These are phyloP conservation scores for Cicer arietinum DNA, from an alignment of 306 rosid genomes.

Conservation along the genomic window DNA sequence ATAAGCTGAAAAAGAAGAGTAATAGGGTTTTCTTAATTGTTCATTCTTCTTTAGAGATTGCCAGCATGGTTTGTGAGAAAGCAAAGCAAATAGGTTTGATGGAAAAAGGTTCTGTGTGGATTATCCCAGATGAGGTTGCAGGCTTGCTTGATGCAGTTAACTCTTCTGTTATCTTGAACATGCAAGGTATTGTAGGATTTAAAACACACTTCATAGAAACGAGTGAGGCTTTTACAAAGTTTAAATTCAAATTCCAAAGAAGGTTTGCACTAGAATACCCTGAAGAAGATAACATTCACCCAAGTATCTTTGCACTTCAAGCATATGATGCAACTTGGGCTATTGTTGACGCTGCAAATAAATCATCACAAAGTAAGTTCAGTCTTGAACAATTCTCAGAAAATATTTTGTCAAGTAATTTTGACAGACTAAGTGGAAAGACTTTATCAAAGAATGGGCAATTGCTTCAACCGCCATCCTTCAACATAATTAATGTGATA, in stretches of 20 bases:
- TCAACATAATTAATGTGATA: constrained; percentile 59
- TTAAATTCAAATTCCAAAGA: constrained; percentile 54
- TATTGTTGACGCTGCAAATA: constrained; percentile 41
- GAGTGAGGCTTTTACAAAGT: constrained; percentile 38
- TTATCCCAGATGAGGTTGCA: constrained; percentile 57
- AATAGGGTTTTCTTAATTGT: constrained; percentile 61
- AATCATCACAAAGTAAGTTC: constrained; percentile 40
- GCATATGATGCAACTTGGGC: constrained; percentile 57
- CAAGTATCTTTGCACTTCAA: constrained; percentile 59
- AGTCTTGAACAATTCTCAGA: constrained; percentile 33
- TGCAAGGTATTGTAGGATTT: constrained; percentile 74
- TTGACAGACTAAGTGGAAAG: constrained; percentile 51
- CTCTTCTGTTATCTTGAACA: constrained; percentile 46
- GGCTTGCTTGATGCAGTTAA: constrained; percentile 57
- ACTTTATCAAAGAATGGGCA: constrained; percentile 43
- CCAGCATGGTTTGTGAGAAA: constrained; percentile 46
- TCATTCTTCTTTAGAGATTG: constrained; percentile 57
- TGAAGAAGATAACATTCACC: constrained; percentile 58
- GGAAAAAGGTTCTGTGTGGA: constrained; percentile 67
- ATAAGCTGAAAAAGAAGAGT: constrained; percentile 46
- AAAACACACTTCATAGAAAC: constrained; percentile 49
- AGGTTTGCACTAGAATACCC: constrained; percentile 52
- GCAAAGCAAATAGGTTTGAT: constrained; percentile 65
- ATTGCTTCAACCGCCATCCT: constrained; percentile 36
- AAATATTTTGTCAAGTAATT: constrained; percentile 40